Evolutionary conservation across 768 basidiomycete species (phyloP).

Genomic region (Russula griseocarnosa): DNA sequence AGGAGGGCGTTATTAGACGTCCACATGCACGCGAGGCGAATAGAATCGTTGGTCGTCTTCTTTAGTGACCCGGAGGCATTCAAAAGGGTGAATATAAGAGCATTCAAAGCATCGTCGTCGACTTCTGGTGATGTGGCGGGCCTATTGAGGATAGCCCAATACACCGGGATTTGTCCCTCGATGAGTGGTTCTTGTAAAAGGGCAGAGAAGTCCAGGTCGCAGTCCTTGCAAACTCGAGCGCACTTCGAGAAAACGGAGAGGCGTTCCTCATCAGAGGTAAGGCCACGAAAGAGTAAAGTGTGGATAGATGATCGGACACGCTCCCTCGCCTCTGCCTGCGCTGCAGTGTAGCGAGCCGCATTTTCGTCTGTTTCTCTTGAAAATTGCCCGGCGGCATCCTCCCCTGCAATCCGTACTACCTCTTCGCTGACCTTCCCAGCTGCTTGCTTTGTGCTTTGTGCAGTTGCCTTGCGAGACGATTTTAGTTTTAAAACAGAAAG

Average conservation of each 20-base stretch:
- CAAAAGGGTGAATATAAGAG: conserved; percentile 49
- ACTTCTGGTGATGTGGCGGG: conserved; percentile 29
- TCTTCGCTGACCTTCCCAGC: neutral
- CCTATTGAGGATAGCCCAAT: conserved; percentile 67
- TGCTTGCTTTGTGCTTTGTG: neutral
- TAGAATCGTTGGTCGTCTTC: conserved; percentile 36
- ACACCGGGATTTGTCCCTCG: conserved; percentile 61
- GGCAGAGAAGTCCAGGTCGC: conserved; percentile 47
- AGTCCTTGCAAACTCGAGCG: conserved; percentile 50
- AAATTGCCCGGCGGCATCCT: neutral
- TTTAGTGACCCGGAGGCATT: conserved; percentile 41
- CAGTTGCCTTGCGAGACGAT: conserved; percentile 3
- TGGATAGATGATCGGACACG: conserved; percentile 8
- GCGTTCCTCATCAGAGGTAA: conserved; percentile 34
- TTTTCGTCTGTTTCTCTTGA: neutral
- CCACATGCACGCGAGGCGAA: conserved; percentile 62
- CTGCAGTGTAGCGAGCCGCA: neutral
- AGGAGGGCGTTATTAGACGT: conserved; percentile 58
- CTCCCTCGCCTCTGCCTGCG: conserved; percentile 1
- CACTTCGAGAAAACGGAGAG: conserved; percentile 53
- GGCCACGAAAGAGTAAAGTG: conserved; percentile 37
- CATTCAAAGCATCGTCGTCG: conserved; percentile 21
- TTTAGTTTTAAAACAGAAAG: conserved; percentile 3
- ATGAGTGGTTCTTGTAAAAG: conserved; percentile 60
- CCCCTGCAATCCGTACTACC: neutral